Percentiles rank a stretch among this genome's conserved stretches.
Conservation (phyloP, 2,329 filamentous ascomycete species). For the Hypomyces perniciosus region DNA sequence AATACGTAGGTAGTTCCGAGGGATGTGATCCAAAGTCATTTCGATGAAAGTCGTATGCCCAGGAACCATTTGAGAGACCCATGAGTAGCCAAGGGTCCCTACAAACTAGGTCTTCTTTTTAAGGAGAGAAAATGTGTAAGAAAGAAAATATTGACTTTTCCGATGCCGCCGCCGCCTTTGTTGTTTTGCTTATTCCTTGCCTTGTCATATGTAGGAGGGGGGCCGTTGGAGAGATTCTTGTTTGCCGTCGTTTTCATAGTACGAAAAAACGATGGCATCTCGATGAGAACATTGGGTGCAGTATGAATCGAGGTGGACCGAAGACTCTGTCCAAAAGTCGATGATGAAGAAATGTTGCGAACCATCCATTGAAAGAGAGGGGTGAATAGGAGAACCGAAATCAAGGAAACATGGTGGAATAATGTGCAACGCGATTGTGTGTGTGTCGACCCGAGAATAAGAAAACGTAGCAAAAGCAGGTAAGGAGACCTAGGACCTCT, state of each 20-base stretch:
- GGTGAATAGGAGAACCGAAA: slow-evolving; percentile 17
- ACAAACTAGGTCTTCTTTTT: slow-evolving; percentile 19
- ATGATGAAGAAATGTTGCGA: slow-evolving; percentile 20
- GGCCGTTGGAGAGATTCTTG: neutral
- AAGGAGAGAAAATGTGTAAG: slow-evolving; percentile 13
- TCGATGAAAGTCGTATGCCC: slow-evolving; percentile 24
- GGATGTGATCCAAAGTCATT: slow-evolving; percentile 30
- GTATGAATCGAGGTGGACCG: slow-evolving; percentile 16
- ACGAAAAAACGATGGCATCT: neutral
- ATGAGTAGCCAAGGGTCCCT: slow-evolving; percentile 25
- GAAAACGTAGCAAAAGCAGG: slow-evolving; percentile 2
- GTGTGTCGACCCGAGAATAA: slow-evolving; percentile 6
- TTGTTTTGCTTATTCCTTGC: slow-evolving; percentile 8
- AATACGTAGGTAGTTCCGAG: slow-evolving; percentile 27
- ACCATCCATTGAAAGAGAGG: slow-evolving; percentile 26
- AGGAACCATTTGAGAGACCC: slow-evolving; percentile 21
- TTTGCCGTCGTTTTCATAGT: neutral
- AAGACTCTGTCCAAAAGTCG: slow-evolving; percentile 25
- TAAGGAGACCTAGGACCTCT: neutral
- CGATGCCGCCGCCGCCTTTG: slow-evolving; percentile 5
- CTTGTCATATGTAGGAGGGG: slow-evolving; percentile 3
- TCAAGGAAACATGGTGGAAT: slow-evolving; percentile 20
- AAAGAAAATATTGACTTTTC: slow-evolving; percentile 15
- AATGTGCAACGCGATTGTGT: slow-evolving; percentile 1
- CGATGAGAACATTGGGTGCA: slow-evolving; percentile 4